These are phyloP conservation scores for Tripterygium wilfordii DNA, from an alignment of 177 flowering plant species.

Conservation along the genomic window DNA sequence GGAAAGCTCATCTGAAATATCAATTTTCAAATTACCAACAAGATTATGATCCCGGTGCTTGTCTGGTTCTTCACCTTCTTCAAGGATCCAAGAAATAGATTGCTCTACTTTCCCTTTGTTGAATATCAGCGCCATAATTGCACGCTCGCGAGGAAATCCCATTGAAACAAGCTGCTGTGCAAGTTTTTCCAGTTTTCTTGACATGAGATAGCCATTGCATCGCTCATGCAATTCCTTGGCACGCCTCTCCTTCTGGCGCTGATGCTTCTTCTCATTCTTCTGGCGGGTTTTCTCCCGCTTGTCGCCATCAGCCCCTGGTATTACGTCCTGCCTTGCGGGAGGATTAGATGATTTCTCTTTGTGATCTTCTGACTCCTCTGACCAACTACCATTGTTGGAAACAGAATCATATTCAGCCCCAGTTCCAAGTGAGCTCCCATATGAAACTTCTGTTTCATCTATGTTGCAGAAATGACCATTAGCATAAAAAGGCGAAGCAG, in stretches of 20 bases:
- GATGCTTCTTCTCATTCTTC: slow-evolving; percentile 93
- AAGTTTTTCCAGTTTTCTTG: slow-evolving; percentile 78
- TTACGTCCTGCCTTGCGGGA: slow-evolving; percentile 37
- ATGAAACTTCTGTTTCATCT: slow-evolving; percentile 68
- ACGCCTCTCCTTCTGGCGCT: slow-evolving; percentile 84
- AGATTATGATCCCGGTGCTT: slow-evolving; percentile 30
- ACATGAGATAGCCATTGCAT: slow-evolving; percentile 80
- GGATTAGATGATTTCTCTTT: slow-evolving; percentile 54
- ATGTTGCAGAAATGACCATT: slow-evolving; percentile 76
- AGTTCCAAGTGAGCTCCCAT: slow-evolving; percentile 47
- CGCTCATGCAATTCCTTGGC: slow-evolving; percentile 88
- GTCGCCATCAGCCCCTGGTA: slow-evolving; percentile 77
- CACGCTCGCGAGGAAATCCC: slow-evolving; percentile 86
- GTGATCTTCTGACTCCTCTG: slow-evolving; percentile 92
- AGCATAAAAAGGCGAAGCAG: slow-evolving; percentile 41
- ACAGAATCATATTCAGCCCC: slow-evolving; percentile 76
- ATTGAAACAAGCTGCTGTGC: slow-evolving; percentile 83
- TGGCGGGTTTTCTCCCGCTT: slow-evolving; percentile 83
- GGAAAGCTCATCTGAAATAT: slow-evolving; percentile 79
- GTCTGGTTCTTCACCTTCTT: slow-evolving; percentile 55
- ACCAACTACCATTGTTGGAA: slow-evolving; percentile 86
- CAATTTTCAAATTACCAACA: slow-evolving; percentile 66
- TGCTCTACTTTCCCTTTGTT: slow-evolving; percentile 85
- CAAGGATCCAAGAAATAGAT: slow-evolving; percentile 81
- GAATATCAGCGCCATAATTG: slow-evolving; percentile 80